These are phyloP conservation scores for Pascua sp. DNA, from an alignment of 1,284 basidiomycete species.

Conservation along the genomic window DNA sequence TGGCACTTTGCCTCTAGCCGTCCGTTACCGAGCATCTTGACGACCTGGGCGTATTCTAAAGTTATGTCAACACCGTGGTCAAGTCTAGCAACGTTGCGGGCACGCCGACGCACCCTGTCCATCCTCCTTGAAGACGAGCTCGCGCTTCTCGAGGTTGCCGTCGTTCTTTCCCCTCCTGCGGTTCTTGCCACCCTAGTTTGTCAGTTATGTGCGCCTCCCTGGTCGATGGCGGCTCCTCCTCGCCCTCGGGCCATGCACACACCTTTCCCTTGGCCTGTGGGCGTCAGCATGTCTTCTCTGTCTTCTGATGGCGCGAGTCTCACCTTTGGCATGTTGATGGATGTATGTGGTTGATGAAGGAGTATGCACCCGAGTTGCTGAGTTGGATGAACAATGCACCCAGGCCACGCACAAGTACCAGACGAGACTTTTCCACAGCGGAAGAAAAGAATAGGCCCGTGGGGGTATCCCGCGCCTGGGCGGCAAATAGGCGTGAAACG, in stretches of 20 bases:
- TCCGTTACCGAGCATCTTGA: constrained; percentile 98
- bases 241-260: constrained; percentile 1
- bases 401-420: no score
- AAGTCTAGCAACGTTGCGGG: not conserved
- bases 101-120: constrained; percentile 64
- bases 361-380: no score
- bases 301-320: constrained; percentile 4
- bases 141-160: constrained; percentile 96
- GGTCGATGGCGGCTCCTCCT: not conserved
- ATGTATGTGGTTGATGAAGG: constrained; percentile 2
- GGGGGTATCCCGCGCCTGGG: no score
- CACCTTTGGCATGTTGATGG: constrained; percentile 43
- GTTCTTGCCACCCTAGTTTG: constrained; percentile 90
- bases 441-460: no score
- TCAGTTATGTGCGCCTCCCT: not conserved
- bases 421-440: no score
- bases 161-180: constrained; percentile 99
- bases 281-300: constrained; percentile 11
- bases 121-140: constrained; percentile 97
- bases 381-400: no score
- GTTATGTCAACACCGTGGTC: not conserved
- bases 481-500: no score
- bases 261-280: constrained; percentile 46
- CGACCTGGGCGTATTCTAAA: constrained; percentile 95
- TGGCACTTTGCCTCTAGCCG: constrained; percentile 96